Evolutionary conservation across 495 filamentous ascomycete species (phyloP).

Genomic region (Trichocladium antarcticum): DNA sequence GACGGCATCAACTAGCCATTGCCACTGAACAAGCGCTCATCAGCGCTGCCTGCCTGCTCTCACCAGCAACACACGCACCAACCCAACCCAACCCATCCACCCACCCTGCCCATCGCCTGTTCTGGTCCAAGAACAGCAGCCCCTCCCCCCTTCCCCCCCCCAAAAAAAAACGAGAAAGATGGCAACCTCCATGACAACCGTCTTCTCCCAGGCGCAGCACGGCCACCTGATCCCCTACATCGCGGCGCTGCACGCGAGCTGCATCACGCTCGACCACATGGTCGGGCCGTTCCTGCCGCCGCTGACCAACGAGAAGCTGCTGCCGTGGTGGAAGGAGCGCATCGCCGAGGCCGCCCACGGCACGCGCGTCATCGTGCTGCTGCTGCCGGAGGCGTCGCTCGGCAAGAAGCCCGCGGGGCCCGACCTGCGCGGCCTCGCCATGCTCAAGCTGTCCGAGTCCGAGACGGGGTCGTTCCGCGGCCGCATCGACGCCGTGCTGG

Average conservation of each 20-base stretch:
- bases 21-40: not conserved
- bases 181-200: slow-evolving; percentile 14
- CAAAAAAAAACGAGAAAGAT: not conserved
- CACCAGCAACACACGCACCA: too few species aligned
- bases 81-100: too few species aligned
- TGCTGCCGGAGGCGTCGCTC: slow-evolving; percentile 20
- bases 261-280: slow-evolving; percentile 30
- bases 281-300: slow-evolving; percentile 32
- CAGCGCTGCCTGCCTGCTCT: too few species aligned
- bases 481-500: slow-evolving; percentile 31
- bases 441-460: slow-evolving; percentile 25
- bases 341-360: slow-evolving; percentile 26
- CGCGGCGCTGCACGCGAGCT: slow-evolving; percentile 31
- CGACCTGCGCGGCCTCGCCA: slow-evolving; percentile 30
- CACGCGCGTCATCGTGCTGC: slow-evolving; percentile 27
- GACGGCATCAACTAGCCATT: not conserved
- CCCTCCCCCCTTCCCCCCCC: too few species aligned
- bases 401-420: slow-evolving; percentile 20
- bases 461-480: slow-evolving; percentile 31
- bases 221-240: slow-evolving; percentile 30
- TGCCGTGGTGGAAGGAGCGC: slow-evolving; percentile 31
- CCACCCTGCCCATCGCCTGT: too few species aligned
- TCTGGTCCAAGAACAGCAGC: too few species aligned
- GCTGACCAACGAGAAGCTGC: slow-evolving; percentile 29
- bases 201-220: slow-evolving; percentile 27